Conservation (phyloP, 495 filamentous ascomycete species). For the Podospora conica region DNA sequence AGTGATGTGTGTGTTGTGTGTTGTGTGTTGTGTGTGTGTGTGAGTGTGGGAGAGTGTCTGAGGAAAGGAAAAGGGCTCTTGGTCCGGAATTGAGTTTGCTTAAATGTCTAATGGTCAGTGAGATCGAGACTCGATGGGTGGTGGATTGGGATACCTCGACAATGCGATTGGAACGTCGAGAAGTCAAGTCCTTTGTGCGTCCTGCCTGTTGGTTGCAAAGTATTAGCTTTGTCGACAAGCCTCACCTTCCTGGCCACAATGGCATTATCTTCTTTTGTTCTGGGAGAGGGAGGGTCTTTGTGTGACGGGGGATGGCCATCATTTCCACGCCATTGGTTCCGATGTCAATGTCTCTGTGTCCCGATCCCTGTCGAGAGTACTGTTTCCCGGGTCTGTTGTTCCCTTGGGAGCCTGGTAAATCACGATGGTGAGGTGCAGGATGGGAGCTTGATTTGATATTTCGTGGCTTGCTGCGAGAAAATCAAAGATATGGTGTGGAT, state of each 20-base stretch:
- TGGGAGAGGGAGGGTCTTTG: not conserved
- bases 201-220: not conserved
- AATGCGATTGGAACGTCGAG: not conserved
- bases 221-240: not conserved
- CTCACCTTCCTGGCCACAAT: not conserved
- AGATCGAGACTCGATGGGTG: too few species aligned
- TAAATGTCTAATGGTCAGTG: not conserved
- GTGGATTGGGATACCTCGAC: not conserved
- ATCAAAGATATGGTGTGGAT: not conserved
- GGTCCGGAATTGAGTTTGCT: not conserved
- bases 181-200: not conserved
- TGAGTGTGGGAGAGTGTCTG: not conserved
- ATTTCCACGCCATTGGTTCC: too few species aligned
- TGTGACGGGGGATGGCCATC: too few species aligned
- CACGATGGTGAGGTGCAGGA: not conserved
- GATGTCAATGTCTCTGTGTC: not conserved
- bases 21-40: not conserved
- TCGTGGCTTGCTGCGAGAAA: not conserved
- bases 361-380: not conserved
- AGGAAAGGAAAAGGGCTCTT: not conserved
- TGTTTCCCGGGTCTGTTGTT: too few species aligned
- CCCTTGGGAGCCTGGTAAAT: not conserved
- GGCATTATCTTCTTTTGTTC: not conserved
- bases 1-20: not conserved
- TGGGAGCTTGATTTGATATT: not conserved